These are phyloP conservation scores for Microsporum canis DNA, from an alignment of 2,329 filamentous ascomycete genomes.

Conservation along the genomic window DNA sequence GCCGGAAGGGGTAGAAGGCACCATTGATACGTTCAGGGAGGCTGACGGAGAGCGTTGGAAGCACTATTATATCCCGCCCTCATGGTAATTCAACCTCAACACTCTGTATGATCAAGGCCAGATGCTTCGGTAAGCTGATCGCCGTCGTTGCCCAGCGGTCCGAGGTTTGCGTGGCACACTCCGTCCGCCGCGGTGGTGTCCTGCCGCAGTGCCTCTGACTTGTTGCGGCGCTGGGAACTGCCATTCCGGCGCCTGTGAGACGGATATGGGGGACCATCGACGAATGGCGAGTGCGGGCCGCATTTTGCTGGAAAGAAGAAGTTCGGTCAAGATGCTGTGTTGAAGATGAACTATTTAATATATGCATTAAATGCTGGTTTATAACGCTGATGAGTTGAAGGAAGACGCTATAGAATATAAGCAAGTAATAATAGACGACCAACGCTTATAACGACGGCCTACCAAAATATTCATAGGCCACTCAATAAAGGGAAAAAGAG, in stretches of 20 bases:
- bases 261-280: too few relatives aligned
- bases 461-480: too few relatives aligned
- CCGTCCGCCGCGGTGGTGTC: too few relatives aligned
- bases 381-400: background rate
- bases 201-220: too few relatives aligned
- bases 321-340: background rate
- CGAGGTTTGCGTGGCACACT: too few relatives aligned
- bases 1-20: background rate
- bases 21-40: conserved; percentile 4
- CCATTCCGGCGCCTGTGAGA: too few relatives aligned
- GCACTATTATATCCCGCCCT: background rate
- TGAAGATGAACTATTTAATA: background rate
- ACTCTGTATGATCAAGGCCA: background rate
- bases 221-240: too few relatives aligned
- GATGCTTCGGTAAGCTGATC: background rate
- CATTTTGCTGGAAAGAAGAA: background rate
- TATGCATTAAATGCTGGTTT: background rate
- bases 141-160: background rate
- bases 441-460: background rate
- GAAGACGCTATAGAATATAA: background rate
- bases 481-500: background rate
- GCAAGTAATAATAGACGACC: background rate
- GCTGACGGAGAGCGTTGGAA: background rate
- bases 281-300: background rate
- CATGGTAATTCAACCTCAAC: background rate